Percentiles rank a stretch among this genome's conserved stretches.
These are phyloP conservation scores for Remersonia thermophila DNA, from an alignment of 2,329 filamentous ascomycete species.

Conservation along the genomic window DNA sequence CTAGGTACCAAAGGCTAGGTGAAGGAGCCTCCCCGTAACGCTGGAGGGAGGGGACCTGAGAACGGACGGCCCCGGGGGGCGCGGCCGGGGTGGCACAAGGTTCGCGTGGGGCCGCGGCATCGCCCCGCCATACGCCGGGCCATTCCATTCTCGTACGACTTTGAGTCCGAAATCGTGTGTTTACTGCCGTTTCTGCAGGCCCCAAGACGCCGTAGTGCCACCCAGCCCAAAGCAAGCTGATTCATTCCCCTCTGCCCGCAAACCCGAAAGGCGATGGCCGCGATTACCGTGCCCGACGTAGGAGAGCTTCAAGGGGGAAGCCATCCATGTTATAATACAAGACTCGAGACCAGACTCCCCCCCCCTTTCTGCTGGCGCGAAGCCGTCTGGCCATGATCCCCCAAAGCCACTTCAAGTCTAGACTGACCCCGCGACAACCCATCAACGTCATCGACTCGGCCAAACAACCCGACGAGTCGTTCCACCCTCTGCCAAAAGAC, in stretches of 20 bases:
- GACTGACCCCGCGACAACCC: too few relatives aligned
- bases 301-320: too few relatives aligned
- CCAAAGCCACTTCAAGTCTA: too few relatives aligned
- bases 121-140: neutral
- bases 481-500: too few relatives aligned
- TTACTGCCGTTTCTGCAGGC: constrained; percentile 3
- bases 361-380: too few relatives aligned
- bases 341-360: too few relatives aligned
- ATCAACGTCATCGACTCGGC: too few relatives aligned
- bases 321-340: constrained; percentile 3
- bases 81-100: neutral
- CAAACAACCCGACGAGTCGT: too few relatives aligned
- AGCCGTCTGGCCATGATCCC: too few relatives aligned
- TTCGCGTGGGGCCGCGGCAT: neutral
- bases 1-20: too few relatives aligned
- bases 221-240: constrained; percentile 5
- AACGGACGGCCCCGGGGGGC: neutral
- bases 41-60: too few relatives aligned
- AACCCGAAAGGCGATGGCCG: constrained; percentile 5
- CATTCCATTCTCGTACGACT: constrained; percentile 16
- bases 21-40: too few relatives aligned
- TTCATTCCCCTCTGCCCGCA: constrained; percentile 5
- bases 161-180: constrained; percentile 13
- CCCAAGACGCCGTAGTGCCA: constrained; percentile 8
- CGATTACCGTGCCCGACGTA: neutral